Base-by-base conservation (phyloP, 148 eudicot genomes). In the Chenopodium berlandieri region DNA sequence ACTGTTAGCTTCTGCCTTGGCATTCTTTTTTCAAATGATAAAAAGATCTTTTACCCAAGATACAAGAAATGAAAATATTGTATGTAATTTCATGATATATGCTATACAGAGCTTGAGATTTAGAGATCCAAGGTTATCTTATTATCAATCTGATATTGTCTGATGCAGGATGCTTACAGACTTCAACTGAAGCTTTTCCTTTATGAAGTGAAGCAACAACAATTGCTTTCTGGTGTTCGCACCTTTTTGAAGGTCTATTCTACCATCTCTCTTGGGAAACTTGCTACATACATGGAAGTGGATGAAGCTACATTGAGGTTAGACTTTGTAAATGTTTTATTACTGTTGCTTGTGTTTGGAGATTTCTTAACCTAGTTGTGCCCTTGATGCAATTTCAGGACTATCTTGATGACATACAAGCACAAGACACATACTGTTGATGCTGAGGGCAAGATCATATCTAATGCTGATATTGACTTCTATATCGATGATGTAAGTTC, bases 121-220 rank as follows among this genome's bases (percentile, higher is more conserved):
- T 65, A 25, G 69, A 23, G 69, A 65, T n/a, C 2, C 67, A n/a
- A n/a, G 67, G 9, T 65, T 10, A 14, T 58, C 17, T 58, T 58
- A 19, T 82, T 7, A 56, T 48, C 32, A 27, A 25, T 14, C 71
- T 32, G 2, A 71, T 19, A 31, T 67, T 62, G 30, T 76, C 23
- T 48, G 0, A 76, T 88, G 66, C 93, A 96, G 99, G 99, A 96
- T 85, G 97, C 99, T 19, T 96, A 96, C 84, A 94, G 99, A 78
- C 92, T 96, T 81, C 99, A 96, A 88, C 85, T 96, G 91, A 96
- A 96, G 91, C 84, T 96, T 77, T 96, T 96, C 80, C 92, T 96
- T 44, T 92, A 96, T 85, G 99, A 96, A 90, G 98, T 96, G 82
- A 96, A 90, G 88, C 99, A 96, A 77, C 99, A 96, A 52, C 99